These are phyloP conservation scores for Candida tibetensis DNA, from an alignment of 805 yeast genomes.

Conservation along the genomic window DNA sequence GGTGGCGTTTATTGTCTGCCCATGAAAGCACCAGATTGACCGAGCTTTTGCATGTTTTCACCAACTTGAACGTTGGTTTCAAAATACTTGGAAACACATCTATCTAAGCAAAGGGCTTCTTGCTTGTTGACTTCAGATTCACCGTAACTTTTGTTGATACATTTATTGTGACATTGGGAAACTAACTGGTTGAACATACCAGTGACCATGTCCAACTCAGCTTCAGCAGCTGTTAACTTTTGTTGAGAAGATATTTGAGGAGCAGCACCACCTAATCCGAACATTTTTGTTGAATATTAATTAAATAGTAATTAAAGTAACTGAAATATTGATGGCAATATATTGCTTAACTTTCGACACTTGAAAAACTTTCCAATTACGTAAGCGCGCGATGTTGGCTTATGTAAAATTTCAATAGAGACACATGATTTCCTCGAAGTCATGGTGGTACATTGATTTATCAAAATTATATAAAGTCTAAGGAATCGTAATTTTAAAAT, in stretches of 20 bases:
- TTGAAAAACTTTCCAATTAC: not conserved
- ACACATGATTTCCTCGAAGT: too few species aligned
- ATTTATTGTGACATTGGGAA: slow-evolving; percentile 83
- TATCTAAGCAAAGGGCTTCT: slow-evolving; percentile 86
- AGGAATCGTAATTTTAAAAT: too few species aligned
- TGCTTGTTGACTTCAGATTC: slow-evolving; percentile 75
- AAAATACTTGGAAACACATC: slow-evolving; percentile 94
- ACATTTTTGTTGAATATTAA: slow-evolving; percentile 39
- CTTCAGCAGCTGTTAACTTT: slow-evolving; percentile 87
- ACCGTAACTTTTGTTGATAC: slow-evolving; percentile 63
- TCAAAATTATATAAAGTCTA: too few species aligned
- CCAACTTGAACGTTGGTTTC: slow-evolving; percentile 94
- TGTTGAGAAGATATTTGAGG: slow-evolving; percentile 74
- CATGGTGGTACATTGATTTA: too few species aligned
- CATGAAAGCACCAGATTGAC: slow-evolving; percentile 47
- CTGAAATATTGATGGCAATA: not conserved
- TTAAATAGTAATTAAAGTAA: not conserved
- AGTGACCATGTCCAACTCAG: slow-evolving; percentile 95
- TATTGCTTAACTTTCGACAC: not conserved
- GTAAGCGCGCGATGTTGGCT: not conserved
- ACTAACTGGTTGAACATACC: slow-evolving; percentile 94
- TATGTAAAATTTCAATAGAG: too few species aligned
- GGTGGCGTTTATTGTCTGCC: slow-evolving; percentile 41
- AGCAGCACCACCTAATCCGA: slow-evolving; percentile 74
- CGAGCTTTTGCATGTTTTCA: slow-evolving; percentile 57